These are phyloP conservation scores for Calocybe cyanea DNA, from an alignment of 768 basidiomycete species.

Conservation along the genomic window DNA sequence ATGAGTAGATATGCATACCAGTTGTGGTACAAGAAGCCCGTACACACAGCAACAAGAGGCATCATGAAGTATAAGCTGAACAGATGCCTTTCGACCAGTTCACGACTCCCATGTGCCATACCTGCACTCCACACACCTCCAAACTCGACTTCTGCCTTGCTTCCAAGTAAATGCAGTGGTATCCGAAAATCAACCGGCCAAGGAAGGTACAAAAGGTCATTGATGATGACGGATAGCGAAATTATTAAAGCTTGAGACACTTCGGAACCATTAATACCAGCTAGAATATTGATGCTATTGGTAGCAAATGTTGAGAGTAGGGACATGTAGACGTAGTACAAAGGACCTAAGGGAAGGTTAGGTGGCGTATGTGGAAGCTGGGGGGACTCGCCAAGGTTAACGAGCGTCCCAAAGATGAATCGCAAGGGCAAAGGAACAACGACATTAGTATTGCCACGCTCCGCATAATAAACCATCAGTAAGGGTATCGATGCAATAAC, in stretches of 20 bases:
- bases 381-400: slow-evolving; percentile 75
- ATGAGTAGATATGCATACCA: slow-evolving; percentile 58
- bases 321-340: slow-evolving; percentile 97
- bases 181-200: slow-evolving; percentile 75
- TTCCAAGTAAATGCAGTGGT: slow-evolving; percentile 67
- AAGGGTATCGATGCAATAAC: slow-evolving; percentile 94
- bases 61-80: slow-evolving; percentile 97
- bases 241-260: slow-evolving; percentile 92
- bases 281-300: slow-evolving; percentile 98
- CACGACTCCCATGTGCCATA: slow-evolving; percentile 79
- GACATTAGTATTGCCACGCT: slow-evolving; percentile 88
- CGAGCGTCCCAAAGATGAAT: slow-evolving; percentile 63
- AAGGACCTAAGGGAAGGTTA: slow-evolving; percentile 54
- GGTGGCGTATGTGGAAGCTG: slow-evolving; percentile 2
- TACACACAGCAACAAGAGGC: slow-evolving; percentile 86
- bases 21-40: slow-evolving; percentile 92
- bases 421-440: slow-evolving; percentile 87
- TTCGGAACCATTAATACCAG: slow-evolving; percentile 96
- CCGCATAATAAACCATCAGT: slow-evolving; percentile 94
- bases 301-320: slow-evolving; percentile 94
- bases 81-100: slow-evolving; percentile 90
- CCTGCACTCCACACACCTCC: slow-evolving; percentile 82
- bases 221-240: slow-evolving; percentile 82
- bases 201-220: slow-evolving; percentile 93
- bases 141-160: slow-evolving; percentile 61